Percentiles rank a stretch among this genome's conserved stretches.
Evolutionary conservation across 345 rosid genomes (phyloP).

Genomic region (Euclidium syriacum): DNA sequence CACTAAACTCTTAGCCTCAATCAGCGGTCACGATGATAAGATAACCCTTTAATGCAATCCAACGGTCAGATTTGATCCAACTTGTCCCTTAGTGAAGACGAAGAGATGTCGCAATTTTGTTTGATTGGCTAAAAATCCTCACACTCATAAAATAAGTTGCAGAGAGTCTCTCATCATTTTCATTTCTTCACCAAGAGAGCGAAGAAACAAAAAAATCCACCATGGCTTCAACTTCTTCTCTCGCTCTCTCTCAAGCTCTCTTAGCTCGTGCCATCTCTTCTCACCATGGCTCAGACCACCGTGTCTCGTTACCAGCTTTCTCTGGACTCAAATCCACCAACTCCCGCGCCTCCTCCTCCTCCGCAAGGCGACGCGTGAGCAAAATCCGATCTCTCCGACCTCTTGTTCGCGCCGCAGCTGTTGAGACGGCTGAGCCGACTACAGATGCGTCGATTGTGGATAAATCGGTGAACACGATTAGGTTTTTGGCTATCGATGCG

Average conservation of each 20-base stretch:
- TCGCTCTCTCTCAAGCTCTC: conserved; percentile 60
- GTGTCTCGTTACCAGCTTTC: conserved; percentile 41
- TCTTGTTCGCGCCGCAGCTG: conserved; percentile 23
- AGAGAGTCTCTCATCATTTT: conserved; percentile 17
- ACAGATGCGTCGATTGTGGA: conserved; percentile 35
- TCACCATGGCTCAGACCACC: conserved; percentile 43
- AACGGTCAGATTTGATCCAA: conserved; percentile 32
- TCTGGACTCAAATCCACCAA: conserved; percentile 49
- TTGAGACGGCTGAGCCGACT: conserved; percentile 13
- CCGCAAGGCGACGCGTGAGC: conserved; percentile 28
- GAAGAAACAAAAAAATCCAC: not conserved
- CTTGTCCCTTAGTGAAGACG: conserved; percentile 35
- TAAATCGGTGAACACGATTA: conserved; percentile 44
- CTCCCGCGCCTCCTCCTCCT: conserved; percentile 30
- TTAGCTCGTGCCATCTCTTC: conserved; percentile 50
- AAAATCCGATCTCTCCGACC: conserved; percentile 32
- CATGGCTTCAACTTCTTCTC: conserved; percentile 62
- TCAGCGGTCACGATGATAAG: conserved; percentile 26
- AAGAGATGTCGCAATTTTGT: conserved; percentile 27
- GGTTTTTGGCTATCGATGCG: conserved; percentile 50
- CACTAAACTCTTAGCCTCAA: conserved; percentile 35
- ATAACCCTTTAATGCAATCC: conserved; percentile 21
- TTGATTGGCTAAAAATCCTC: conserved; percentile 18
- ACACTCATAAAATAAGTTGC: conserved; percentile 19
- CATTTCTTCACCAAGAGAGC: conserved; percentile 24